These are phyloP conservation scores for Neurospora sp. DNA, from an alignment of 495 filamentous ascomycete species.

Conservation along the genomic window DNA sequence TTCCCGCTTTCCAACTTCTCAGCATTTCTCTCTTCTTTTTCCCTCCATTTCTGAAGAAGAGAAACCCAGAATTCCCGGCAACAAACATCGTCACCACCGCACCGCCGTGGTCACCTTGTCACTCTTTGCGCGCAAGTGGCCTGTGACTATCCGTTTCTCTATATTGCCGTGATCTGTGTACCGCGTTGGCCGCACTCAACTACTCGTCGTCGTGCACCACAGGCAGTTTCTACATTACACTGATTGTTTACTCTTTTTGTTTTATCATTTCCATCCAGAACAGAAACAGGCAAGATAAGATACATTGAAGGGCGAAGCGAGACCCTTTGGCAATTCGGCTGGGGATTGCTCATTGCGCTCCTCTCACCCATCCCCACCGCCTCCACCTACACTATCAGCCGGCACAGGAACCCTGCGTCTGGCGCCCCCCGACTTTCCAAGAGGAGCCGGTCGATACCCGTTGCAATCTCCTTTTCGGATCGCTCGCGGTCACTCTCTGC, in stretches of 20 bases:
- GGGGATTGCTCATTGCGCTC: neutral
- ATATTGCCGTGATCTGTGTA: neutral
- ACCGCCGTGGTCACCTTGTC: neutral
- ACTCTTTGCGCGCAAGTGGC: neutral
- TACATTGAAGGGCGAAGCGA: neutral
- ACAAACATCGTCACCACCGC: neutral
- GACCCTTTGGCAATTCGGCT: neutral
- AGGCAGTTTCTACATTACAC: neutral
- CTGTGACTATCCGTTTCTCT: neutral
- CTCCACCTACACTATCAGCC: neutral
- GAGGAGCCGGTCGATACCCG: neutral
- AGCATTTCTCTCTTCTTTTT: neutral
- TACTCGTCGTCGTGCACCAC: neutral
- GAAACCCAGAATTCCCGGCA: neutral
- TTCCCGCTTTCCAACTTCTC: neutral
- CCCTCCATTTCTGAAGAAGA: neutral
- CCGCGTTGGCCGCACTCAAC: neutral
- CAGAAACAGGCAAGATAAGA: neutral
- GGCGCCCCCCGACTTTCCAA: neutral
- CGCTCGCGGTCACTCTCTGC: neutral
- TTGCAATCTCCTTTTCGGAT: conserved; percentile 1
- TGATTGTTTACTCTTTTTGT: neutral
- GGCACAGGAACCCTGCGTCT: neutral
- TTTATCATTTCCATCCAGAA: neutral
- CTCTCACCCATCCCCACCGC: neutral